These are phyloP conservation scores for Lupinus albus DNA, from an alignment of 306 rosid species.

Conservation along the genomic window DNA sequence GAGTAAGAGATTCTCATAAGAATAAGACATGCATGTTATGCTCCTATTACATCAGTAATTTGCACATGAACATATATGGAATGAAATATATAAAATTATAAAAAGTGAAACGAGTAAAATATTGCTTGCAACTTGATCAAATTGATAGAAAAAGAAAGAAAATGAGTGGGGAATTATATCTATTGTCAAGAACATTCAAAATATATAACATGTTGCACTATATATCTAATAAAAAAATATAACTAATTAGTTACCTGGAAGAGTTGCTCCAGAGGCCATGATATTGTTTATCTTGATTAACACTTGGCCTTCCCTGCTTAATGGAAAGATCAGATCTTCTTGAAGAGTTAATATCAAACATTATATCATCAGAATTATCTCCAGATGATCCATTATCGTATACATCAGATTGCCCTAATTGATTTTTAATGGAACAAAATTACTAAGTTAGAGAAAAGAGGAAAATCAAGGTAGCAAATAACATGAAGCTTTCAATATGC, in stretches of 20 bases:
- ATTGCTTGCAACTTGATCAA: conserved; percentile 13
- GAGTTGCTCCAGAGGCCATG: conserved; percentile 83
- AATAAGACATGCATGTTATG: conserved; percentile 45
- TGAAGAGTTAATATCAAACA: conserved; percentile 67
- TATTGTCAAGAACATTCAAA: conserved; percentile 1
- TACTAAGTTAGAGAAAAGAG: conserved; percentile 2
- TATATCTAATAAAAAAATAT: too few species aligned
- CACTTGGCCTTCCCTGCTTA: conserved; percentile 58
- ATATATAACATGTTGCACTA: background rate
- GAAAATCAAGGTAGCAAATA: background rate
- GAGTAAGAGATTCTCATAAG: conserved; percentile 33
- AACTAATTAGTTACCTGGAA: conserved; percentile 59
- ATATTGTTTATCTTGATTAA: conserved; percentile 62
- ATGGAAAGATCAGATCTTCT: conserved; percentile 54
- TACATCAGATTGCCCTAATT: conserved; percentile 74
- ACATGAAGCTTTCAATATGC: too few species aligned
- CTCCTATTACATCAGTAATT: conserved; percentile 8
- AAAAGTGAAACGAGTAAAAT: background rate
- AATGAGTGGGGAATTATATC: background rate
- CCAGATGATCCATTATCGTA: conserved; percentile 91
- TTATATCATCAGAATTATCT: conserved; percentile 79
- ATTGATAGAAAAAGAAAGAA: background rate
- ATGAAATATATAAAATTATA: background rate
- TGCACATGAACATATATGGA: conserved; percentile 15
- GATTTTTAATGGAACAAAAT: background rate